A percentile compares a stretch with the other conserved stretches of the same genome.
phyloP scores from a whole-genome alignment of 2,329 filamentous ascomycete genomes.

The Beauveria bassiana region DNA sequence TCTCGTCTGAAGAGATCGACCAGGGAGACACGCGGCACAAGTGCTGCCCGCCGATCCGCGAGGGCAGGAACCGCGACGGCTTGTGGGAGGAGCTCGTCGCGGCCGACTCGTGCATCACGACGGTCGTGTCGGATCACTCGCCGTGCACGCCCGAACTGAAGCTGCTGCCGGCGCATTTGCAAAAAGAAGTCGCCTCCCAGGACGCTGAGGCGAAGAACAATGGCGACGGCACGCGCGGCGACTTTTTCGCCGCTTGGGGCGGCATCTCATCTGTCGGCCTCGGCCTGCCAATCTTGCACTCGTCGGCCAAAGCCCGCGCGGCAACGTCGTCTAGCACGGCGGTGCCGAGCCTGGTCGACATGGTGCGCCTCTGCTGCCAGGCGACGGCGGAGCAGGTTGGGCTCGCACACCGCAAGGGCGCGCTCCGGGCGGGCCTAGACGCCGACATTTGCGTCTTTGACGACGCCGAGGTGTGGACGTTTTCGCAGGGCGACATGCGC shows the following conservation, averaged over 20 bases:
- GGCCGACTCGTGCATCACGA: slow-evolving; percentile 73
- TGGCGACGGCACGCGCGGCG: slow-evolving; percentile 40
- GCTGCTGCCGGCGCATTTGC: slow-evolving; percentile 64
- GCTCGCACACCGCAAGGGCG: slow-evolving; percentile 70
- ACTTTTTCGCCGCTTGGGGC: slow-evolving; percentile 96
- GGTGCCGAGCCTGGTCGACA: slow-evolving; percentile 57
- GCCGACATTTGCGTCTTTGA: slow-evolving; percentile 92
- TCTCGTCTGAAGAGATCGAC: slow-evolving; percentile 73
- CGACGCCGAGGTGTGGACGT: slow-evolving; percentile 68
- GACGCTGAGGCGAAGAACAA: slow-evolving; percentile 22
- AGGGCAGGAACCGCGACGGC: slow-evolving; percentile 69
- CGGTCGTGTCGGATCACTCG: slow-evolving; percentile 90
- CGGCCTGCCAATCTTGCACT: slow-evolving; percentile 85
- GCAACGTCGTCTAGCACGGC: slow-evolving; percentile 28
- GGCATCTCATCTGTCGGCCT: slow-evolving; percentile 92
- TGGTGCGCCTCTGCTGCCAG: slow-evolving; percentile 76
- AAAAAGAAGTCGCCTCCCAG: slow-evolving; percentile 23
- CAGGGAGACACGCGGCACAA: slow-evolving; percentile 89
- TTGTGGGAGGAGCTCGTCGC: slow-evolving; percentile 77
- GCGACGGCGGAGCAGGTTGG: slow-evolving; percentile 88
- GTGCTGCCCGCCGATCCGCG: slow-evolving; percentile 88
- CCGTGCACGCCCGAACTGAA: slow-evolving; percentile 95
- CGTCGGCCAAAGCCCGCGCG: slow-evolving; percentile 57
- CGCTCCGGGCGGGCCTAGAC: slow-evolving; percentile 71
- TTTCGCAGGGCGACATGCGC: slow-evolving; percentile 72